A percentile compares a stretch with the other conserved stretches of the same genome.
Conservation (phyloP, 495 filamentous ascomycete species). For the Lasiosphaeris hirsuta region DNA sequence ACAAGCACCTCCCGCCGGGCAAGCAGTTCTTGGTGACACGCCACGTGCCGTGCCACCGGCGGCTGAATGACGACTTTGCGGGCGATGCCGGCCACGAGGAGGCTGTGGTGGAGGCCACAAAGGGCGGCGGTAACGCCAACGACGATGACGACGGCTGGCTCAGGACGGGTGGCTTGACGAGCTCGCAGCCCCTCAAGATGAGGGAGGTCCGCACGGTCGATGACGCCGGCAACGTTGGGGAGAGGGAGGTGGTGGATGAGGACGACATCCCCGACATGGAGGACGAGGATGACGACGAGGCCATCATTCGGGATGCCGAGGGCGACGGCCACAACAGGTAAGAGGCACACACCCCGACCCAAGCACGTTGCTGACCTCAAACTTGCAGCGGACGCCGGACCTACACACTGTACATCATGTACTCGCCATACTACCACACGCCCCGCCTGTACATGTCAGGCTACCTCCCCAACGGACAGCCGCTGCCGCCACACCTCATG, state of each 20-base stretch:
- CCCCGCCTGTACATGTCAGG: slow-evolving; percentile 94
- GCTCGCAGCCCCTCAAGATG: slow-evolving; percentile 67
- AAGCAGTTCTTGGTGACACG: slow-evolving; percentile 97
- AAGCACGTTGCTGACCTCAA: slow-evolving; percentile 4
- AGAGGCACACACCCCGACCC: slow-evolving; percentile 2
- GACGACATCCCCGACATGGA: slow-evolving; percentile 98
- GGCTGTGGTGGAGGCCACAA: slow-evolving; percentile 69
- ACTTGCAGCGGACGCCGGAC: slow-evolving; percentile 70
- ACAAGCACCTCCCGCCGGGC: slow-evolving; percentile 74
- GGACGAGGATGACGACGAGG: slow-evolving; percentile 96
- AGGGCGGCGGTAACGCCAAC: slow-evolving; percentile 43
- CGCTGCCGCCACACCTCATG: slow-evolving; percentile 86
- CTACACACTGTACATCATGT: slow-evolving; percentile 97
- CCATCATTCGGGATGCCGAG: slow-evolving; percentile 82
- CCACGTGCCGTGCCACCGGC: slow-evolving; percentile 85
- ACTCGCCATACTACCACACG: slow-evolving; percentile 93
- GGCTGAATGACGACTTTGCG: slow-evolving; percentile 90
- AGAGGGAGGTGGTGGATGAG: slow-evolving; percentile 67
- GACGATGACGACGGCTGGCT: slow-evolving; percentile 89
- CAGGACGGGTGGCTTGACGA: slow-evolving; percentile 73
- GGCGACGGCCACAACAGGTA: slow-evolving; percentile 63
- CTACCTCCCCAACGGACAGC: slow-evolving; percentile 75
- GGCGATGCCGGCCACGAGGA: slow-evolving; percentile 83
- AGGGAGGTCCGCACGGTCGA: slow-evolving; percentile 83
- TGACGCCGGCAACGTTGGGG: slow-evolving; percentile 73